phyloP scores from a whole-genome alignment of 192 early-diverging fungal species.

The Glomus cerebriforme region DNA sequence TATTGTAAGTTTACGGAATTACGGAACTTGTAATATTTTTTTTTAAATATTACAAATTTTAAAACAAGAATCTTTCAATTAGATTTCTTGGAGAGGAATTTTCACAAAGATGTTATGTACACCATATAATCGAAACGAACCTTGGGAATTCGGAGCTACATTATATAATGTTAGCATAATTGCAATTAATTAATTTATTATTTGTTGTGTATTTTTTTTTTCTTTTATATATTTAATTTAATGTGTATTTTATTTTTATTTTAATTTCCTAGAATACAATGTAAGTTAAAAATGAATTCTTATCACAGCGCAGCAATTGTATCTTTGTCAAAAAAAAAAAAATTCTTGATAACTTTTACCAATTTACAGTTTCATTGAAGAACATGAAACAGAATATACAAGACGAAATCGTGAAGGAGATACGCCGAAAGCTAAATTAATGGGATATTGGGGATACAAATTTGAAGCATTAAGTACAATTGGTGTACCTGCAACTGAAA shows the following conservation, averaged over 20 bases:
- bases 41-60: constrained; percentile 29
- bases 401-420: constrained; percentile 39
- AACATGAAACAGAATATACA: constrained; percentile 56
- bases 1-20: constrained; percentile 34
- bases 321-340: not conserved
- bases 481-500: constrained; percentile 51
- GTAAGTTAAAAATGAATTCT: too few species aligned
- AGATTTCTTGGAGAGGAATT: constrained; percentile 85
- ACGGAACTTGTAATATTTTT: not conserved
- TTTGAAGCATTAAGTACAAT: constrained; percentile 82
- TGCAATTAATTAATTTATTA: not conserved
- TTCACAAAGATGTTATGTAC: constrained; percentile 84
- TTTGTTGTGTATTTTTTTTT: constrained; percentile 7
- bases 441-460: constrained; percentile 89
- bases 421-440: constrained; percentile 59
- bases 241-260: constrained; percentile 1
- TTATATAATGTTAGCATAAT: constrained; percentile 54
- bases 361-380: constrained; percentile 78
- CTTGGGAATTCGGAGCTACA: constrained; percentile 83
- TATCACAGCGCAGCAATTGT: too few species aligned
- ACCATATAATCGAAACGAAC: constrained; percentile 74
- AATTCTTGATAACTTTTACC: not conserved
- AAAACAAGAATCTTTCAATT: constrained; percentile 29
- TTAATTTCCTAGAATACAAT: constrained; percentile 19
- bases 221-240: not conserved